Conservation (phyloP, 495 filamentous ascomycete species). For the Xylaria cubensis region DNA sequence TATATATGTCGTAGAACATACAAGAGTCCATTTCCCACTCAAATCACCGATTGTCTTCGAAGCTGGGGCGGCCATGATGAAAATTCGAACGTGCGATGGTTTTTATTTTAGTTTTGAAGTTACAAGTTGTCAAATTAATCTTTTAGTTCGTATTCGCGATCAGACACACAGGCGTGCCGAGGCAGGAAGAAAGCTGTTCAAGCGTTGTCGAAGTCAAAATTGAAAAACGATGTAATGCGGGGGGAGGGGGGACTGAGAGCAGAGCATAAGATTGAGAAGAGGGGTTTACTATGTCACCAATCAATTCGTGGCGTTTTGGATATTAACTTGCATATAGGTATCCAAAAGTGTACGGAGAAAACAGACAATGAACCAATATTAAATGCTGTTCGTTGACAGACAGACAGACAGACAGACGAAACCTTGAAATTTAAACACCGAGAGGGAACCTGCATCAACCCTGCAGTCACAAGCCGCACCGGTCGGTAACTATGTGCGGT, state of each 20-base stretch:
- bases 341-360: too few relatives aligned
- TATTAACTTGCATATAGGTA: background rate
- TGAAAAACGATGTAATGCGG: background rate
- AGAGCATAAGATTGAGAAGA: background rate
- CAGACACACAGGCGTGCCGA: background rate
- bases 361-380: too few relatives aligned
- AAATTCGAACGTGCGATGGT: conserved; percentile 9
- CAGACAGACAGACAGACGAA: background rate
- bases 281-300: background rate
- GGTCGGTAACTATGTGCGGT: background rate
- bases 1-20: conserved; percentile 45
- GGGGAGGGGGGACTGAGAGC: background rate
- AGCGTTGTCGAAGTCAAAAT: background rate
- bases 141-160: background rate
- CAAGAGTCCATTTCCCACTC: conserved; percentile 80
- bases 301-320: background rate
- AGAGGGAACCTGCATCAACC: background rate
- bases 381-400: background rate
- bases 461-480: conserved; percentile 16
- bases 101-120: background rate
- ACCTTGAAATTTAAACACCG: conserved; percentile 4
- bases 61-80: conserved; percentile 80
- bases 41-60: conserved; percentile 75
- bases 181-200: background rate
- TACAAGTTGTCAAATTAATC: background rate